A percentile compares a stretch with the other conserved stretches of the same genome.
Conservation (phyloP, 139 green algal genomes). For the Chlorella sp. region DNA sequence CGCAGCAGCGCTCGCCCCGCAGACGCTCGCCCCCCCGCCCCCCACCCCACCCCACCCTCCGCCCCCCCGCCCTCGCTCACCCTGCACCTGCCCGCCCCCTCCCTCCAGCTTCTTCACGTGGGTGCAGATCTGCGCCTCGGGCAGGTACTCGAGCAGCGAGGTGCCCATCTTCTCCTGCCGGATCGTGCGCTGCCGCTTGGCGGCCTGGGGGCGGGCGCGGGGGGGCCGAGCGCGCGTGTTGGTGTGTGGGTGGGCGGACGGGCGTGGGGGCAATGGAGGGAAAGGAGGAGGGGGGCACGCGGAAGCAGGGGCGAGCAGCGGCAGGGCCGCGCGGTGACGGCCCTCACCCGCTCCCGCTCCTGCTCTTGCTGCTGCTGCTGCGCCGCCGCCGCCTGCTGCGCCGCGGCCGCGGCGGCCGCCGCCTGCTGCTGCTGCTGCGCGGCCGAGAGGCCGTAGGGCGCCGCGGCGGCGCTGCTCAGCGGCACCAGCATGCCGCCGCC, state of each 20-base stretch:
- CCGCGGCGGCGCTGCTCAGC: neutral
- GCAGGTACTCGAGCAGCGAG: constrained; percentile 92
- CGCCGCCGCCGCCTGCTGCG: neutral
- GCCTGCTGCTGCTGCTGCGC: neutral
- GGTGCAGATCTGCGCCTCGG: constrained; percentile 67
- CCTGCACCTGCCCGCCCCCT: constrained; percentile 24
- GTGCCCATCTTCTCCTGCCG: constrained; percentile 66
- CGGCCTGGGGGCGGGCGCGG: neutral
- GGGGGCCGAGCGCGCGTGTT: neutral
- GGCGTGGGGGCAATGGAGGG: neutral
- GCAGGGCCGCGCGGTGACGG: neutral
- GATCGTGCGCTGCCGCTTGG: constrained; percentile 31
- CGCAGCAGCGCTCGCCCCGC: no score
- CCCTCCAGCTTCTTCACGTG: constrained; percentile 68
- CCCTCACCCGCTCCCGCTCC: neutral
- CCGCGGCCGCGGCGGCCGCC: neutral
- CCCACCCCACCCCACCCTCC: constrained; percentile 1
- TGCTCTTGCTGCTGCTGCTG: constrained; percentile 7
- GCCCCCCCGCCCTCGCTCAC: neutral
- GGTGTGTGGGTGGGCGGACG: neutral
- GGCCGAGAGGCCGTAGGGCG: neutral
- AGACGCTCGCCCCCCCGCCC: no score
- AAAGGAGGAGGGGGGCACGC: no score
- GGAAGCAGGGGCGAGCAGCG: no score
- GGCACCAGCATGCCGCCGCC: neutral